Percentiles rank a stretch among this genome's conserved stretches.
phyloP scores from a whole-genome alignment of 345 rosid genomes.

The Excoecaria cochinchinensis region DNA sequence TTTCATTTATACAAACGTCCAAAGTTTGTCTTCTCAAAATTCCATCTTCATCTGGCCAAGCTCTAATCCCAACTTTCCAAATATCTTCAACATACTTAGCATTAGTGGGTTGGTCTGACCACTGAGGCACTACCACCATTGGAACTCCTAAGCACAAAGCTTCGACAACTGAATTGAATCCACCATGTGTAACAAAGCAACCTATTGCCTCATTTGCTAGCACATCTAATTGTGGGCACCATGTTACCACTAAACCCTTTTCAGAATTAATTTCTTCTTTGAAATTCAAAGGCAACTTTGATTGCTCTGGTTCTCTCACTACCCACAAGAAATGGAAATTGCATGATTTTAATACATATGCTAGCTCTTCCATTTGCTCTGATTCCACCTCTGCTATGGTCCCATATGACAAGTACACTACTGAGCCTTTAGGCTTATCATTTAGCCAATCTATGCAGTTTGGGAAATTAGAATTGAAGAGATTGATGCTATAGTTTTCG shows the following conservation, averaged over 20 bases:
- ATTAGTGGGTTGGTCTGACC: slow-evolving; percentile 15
- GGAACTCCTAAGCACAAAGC: slow-evolving; percentile 14
- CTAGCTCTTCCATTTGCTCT: slow-evolving; percentile 39
- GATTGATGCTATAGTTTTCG: slow-evolving; percentile 9
- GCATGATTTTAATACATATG: slow-evolving; percentile 17
- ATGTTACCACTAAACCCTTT: slow-evolving; percentile 14
- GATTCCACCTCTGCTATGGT: slow-evolving; percentile 22
- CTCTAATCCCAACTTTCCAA: slow-evolving; percentile 20
- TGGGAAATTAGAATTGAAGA: not conserved
- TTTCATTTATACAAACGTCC: too few species aligned
- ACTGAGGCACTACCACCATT: slow-evolving; percentile 19
- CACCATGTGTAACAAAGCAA: slow-evolving; percentile 15
- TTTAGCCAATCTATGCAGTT: slow-evolving; percentile 28
- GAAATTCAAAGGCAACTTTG: not conserved
- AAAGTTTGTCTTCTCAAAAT: too few species aligned
- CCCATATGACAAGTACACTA: slow-evolving; percentile 45
- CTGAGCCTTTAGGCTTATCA: slow-evolving; percentile 25
- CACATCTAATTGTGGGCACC: slow-evolving; percentile 25
- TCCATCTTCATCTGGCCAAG: too few species aligned
- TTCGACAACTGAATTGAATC: slow-evolving; percentile 23
- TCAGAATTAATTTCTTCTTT: not conserved
- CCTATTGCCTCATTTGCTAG: not conserved
- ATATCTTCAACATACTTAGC: slow-evolving; percentile 12
- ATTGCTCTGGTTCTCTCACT: slow-evolving; percentile 4
- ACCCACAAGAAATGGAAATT: slow-evolving; percentile 40